Evolutionary conservation across 108 stramenopile genomes (phyloP).

Genomic region (Bacterosira constricta): DNA sequence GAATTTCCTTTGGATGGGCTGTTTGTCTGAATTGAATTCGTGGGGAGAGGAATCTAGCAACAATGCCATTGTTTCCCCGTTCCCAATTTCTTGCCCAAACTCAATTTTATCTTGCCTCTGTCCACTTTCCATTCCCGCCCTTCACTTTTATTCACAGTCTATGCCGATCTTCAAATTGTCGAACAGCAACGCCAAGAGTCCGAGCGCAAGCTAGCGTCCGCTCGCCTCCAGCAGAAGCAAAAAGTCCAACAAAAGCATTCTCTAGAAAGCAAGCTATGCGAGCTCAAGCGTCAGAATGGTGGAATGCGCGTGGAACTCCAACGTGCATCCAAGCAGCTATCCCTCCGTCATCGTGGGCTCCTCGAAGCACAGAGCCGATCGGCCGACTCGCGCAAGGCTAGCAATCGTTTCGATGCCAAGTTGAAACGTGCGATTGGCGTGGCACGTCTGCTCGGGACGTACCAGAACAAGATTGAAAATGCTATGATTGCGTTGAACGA

Average conservation of each 20-base stretch:
- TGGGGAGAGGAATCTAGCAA: too few species aligned
- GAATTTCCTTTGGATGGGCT: too few species aligned
- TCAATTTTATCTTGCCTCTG: too few species aligned
- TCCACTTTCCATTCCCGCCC: not conserved
- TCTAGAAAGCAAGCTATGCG: constrained; percentile 63
- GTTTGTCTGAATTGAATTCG: too few species aligned
- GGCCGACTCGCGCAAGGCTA: constrained; percentile 47
- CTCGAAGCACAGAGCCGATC: constrained; percentile 45
- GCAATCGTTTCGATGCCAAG: constrained; percentile 61
- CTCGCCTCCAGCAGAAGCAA: constrained; percentile 59
- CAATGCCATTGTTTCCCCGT: too few species aligned
- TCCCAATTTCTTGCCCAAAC: too few species aligned
- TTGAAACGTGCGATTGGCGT: constrained; percentile 58
- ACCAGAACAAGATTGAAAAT: constrained; percentile 55
- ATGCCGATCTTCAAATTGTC: constrained; percentile 78
- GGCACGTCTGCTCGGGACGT: constrained; percentile 42
- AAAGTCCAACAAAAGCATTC: constrained; percentile 54
- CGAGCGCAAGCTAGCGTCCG: constrained; percentile 62
- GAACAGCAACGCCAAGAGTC: constrained; percentile 87
- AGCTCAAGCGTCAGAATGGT: constrained; percentile 76
- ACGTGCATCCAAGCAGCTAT: constrained; percentile 59
- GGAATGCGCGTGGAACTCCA: constrained; percentile 61
- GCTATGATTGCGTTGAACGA: constrained; percentile 46
- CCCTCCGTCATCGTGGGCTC: constrained; percentile 53
- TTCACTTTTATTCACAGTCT: constrained; percentile 43